Evolutionary conservation across 2,329 filamentous ascomycete species (phyloP).

Genomic region (Pyricularia sp.): DNA sequence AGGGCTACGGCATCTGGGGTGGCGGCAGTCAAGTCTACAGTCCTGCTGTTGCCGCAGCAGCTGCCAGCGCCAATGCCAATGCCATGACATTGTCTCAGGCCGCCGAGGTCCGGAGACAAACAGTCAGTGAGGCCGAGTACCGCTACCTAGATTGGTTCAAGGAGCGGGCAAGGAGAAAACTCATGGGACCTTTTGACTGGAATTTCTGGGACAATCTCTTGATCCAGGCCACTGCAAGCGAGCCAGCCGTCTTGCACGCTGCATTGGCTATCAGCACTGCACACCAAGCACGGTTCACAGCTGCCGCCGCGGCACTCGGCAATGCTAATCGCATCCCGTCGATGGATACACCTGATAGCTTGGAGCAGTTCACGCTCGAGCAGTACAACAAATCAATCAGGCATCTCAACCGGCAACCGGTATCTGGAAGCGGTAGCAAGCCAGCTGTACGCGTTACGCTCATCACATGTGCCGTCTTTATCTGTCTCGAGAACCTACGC

Average conservation of each 20-base stretch:
- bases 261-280: conserved; percentile 23
- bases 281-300: conserved; percentile 13
- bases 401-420: conserved; percentile 19
- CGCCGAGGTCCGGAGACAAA: neutral
- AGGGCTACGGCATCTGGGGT: conserved; percentile 13
- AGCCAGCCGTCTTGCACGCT: conserved; percentile 27
- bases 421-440: conserved; percentile 12
- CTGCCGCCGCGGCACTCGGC: neutral
- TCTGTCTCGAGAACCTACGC: conserved; percentile 19
- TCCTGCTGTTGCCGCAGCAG: neutral
- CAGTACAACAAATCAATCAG: conserved; percentile 25
- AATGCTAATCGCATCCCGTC: neutral
- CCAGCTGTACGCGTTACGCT: conserved; percentile 23
- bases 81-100: neutral
- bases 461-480: conserved; percentile 23
- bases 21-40: neutral
- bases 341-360: conserved; percentile 6
- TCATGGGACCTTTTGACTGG: conserved; percentile 22
- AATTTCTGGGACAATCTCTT: conserved; percentile 25
- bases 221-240: conserved; percentile 20
- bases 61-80: neutral
- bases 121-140: conserved; percentile 16
- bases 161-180: conserved; percentile 20
- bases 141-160: conserved; percentile 29
- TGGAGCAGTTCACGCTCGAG: conserved; percentile 16